These are phyloP conservation scores for Imleria badia DNA, from an alignment of 768 basidiomycete genomes.

Conservation along the genomic window DNA sequence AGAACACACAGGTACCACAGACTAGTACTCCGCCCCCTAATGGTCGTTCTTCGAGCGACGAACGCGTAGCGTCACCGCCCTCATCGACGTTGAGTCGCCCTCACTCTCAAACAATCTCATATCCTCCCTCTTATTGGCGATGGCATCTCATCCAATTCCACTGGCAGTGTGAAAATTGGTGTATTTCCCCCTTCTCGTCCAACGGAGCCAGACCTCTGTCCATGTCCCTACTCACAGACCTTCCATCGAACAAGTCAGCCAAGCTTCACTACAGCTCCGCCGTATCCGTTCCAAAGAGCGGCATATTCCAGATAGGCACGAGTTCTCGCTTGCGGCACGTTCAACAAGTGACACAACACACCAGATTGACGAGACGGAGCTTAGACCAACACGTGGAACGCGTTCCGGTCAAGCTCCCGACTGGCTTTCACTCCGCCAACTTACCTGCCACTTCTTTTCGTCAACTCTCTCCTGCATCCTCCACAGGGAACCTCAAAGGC, in stretches of 20 bases:
- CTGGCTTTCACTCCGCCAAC: constrained; percentile 14
- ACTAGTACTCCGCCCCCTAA: too few species aligned
- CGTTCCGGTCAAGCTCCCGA: constrained; percentile 15
- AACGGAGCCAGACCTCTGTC: constrained; percentile 17
- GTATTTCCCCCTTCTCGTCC: constrained; percentile 28
- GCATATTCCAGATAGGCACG: constrained; percentile 31
- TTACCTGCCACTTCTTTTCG: constrained; percentile 14
- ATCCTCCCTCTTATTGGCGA: constrained; percentile 5
- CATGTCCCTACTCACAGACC: not conserved
- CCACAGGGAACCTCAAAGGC: constrained; percentile 31
- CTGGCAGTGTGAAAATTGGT: constrained; percentile 31
- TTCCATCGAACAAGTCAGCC: constrained; percentile 18
- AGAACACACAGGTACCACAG: constrained; percentile 11
- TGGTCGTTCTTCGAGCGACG: not conserved
- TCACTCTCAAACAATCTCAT: constrained; percentile 12
- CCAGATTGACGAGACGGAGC: constrained; percentile 25
- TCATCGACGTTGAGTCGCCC: not conserved
- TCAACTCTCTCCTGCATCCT: constrained; percentile 33
- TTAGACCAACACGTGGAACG: constrained; percentile 27
- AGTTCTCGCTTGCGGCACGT: constrained; percentile 34
- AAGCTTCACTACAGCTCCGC: constrained; percentile 21
- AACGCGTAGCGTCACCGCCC: not conserved
- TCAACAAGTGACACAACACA: constrained; percentile 21
- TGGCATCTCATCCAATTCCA: constrained; percentile 11
- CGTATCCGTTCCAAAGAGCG: constrained; percentile 33